Base-by-base conservation (phyloP, 495 filamentous ascomycete species). In the Annulohypoxylon maeteangense region DNA sequence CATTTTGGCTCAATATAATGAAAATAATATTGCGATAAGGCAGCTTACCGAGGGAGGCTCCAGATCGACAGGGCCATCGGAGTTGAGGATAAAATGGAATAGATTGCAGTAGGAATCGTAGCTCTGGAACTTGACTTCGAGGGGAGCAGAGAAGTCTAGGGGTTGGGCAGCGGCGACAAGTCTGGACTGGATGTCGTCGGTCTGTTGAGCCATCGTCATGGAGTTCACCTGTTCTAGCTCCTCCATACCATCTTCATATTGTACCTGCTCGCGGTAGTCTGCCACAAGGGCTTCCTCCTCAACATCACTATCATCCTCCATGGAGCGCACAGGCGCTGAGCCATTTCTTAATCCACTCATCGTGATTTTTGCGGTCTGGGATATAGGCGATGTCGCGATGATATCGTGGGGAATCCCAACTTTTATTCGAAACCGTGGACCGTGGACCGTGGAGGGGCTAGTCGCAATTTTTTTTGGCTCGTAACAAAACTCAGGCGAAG, bases 31-130 rank as follows among this genome's bases (percentile, higher is more conserved):
- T 25, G 57, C 45, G 20, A 44, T 59, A 50, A 22, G 14, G 10
- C 25, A 57, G 88, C 90, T 83, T 81, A 98, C 95, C 78, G 94
- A 97, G 70, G 95, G 95, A 66, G 94, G 90, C 79, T 99, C 96
- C 72, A 98, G 83, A 76, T 98, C 96, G 51, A 99, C 95, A 32
- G 95, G 95, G 3, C 95, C 95, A 67, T 98, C 96, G 62, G 95
- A 97, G 86, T 99, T 99, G 75, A 99, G 86, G 78, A 99, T 97
- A 82, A 93, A 98, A 84, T 98, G 96, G 84, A 99, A 99, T 61
- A 99, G 86, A 81, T 90, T 95, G 90, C 96, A 98, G 87, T 99
- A 99, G 80, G 93, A 93, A 82, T 99, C 96, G 86, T 99, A 99
- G 85, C 95, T 99, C 76, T 89, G 88, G 83, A 98, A 97, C 82